Percentiles rank a stretch among this genome's conserved stretches.
phyloP scores from a whole-genome alignment of 768 basidiomycete species.

The Lentinula boryana region DNA sequence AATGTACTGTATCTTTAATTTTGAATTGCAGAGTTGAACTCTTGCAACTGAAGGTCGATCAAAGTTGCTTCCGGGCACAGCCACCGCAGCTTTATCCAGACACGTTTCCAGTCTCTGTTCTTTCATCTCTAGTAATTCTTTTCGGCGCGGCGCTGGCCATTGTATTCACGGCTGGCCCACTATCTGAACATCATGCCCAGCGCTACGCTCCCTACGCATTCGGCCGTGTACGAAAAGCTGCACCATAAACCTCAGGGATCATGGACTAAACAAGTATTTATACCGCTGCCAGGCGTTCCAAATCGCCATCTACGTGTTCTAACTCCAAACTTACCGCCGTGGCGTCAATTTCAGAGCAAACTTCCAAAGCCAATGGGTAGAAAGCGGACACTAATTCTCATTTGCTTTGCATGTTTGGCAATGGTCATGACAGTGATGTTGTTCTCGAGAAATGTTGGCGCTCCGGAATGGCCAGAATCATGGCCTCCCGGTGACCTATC shows the following conservation, averaged over 20 bases:
- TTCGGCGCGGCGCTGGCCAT: constrained; percentile 2
- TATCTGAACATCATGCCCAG: constrained; percentile 5
- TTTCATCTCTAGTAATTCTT: constrained; percentile 1
- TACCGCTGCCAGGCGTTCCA: constrained; percentile 31
- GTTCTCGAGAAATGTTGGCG: constrained; percentile 26
- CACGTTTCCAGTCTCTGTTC: neutral
- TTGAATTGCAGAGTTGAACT: too few relatives aligned
- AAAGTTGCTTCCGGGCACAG: neutral
- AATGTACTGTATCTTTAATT: too few relatives aligned
- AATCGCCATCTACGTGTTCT: constrained; percentile 33
- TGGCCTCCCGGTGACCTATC: constrained; percentile 23
- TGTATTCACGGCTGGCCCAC: constrained; percentile 6
- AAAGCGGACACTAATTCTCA: constrained; percentile 28
- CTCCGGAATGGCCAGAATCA: constrained; percentile 25
- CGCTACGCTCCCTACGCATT: constrained; percentile 5
- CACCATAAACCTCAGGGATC: constrained; percentile 12
- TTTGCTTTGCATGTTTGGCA: constrained; percentile 27
- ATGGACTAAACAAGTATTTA: constrained; percentile 32
- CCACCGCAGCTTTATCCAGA: neutral
- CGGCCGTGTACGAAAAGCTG: constrained; percentile 6
- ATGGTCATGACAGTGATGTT: constrained; percentile 25
- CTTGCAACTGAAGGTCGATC: neutral
- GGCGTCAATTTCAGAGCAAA: constrained; percentile 7
- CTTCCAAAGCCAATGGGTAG: constrained; percentile 28
- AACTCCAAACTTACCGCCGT: constrained; percentile 22